Evolutionary conservation across 2,329 filamentous ascomycete species (phyloP).

Genomic region (Cadophora malorum): DNA sequence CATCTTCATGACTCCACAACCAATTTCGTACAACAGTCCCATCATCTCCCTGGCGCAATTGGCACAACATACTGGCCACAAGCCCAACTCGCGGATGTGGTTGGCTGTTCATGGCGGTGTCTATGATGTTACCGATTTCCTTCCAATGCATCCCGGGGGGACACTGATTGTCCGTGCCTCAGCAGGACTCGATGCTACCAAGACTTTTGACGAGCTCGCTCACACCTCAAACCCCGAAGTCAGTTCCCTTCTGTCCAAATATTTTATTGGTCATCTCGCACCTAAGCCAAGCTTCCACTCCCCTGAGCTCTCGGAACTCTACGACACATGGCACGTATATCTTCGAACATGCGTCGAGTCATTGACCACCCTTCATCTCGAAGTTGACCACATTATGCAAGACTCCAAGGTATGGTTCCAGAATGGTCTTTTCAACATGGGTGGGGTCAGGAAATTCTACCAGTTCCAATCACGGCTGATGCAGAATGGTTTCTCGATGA

Average conservation of each 20-base stretch:
- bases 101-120: conserved; percentile 1
- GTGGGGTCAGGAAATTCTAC: conserved; percentile 18
- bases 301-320: not conserved
- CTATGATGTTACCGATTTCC: conserved; percentile 4
- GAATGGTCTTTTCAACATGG: conserved; percentile 13
- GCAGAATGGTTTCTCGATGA: conserved; percentile 18
- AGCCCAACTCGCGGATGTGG: not conserved
- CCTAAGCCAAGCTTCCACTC: conserved; percentile 7
- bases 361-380: conserved; percentile 14
- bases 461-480: conserved; percentile 18
- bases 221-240: conserved; percentile 3
- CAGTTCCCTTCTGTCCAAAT: not conserved
- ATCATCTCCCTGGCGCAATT: not conserved
- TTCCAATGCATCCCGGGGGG: conserved; percentile 2
- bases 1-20: conserved; percentile 4
- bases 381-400: conserved; percentile 17
- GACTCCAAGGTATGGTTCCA: conserved; percentile 12
- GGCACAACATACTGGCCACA: conserved; percentile 1
- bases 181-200: not conserved
- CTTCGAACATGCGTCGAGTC: conserved; percentile 4
- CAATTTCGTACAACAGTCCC: not conserved
- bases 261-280: conserved; percentile 1
- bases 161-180: not conserved
- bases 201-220: conserved; percentile 1
- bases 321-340: conserved; percentile 2